phyloP scores from a whole-genome alignment of 306 rosid genomes.

The Datisca glomerata region DNA sequence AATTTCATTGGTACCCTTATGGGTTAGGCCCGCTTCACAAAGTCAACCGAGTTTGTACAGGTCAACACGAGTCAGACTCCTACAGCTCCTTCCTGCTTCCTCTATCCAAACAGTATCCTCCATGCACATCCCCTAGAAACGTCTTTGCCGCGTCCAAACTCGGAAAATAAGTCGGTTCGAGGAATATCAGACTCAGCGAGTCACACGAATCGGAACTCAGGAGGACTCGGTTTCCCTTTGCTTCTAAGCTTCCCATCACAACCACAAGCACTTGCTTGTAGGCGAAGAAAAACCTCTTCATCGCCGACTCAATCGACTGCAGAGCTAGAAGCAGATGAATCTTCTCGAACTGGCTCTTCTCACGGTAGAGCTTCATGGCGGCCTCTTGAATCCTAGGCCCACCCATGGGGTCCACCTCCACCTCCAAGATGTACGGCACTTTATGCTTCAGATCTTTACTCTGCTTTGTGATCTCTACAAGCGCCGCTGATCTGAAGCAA shows the following conservation, averaged over 20 bases:
- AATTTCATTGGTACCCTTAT: background rate
- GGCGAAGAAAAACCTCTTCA: slow-evolving; percentile 63
- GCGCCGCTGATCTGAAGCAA: slow-evolving; percentile 58
- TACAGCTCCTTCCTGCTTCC: slow-evolving; percentile 2
- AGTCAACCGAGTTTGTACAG: too few species aligned
- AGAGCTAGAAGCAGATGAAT: slow-evolving; percentile 62
- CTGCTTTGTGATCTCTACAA: slow-evolving; percentile 46
- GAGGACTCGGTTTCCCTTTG: slow-evolving; percentile 58
- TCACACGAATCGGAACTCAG: slow-evolving; percentile 41
- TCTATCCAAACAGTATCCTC: slow-evolving; percentile 6
- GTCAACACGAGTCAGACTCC: background rate
- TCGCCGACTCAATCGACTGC: slow-evolving; percentile 61
- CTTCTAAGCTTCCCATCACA: slow-evolving; percentile 75
- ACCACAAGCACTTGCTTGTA: slow-evolving; percentile 67
- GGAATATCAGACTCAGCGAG: slow-evolving; percentile 60
- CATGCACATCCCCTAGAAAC: slow-evolving; percentile 38
- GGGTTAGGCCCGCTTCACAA: too few species aligned
- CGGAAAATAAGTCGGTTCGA: slow-evolving; percentile 82
- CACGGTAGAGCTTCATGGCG: slow-evolving; percentile 74
- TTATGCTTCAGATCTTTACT: slow-evolving; percentile 60
- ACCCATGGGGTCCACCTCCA: slow-evolving; percentile 82
- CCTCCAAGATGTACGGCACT: slow-evolving; percentile 63
- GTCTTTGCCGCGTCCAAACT: slow-evolving; percentile 95
- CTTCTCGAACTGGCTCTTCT: slow-evolving; percentile 33
- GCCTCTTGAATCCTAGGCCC: slow-evolving; percentile 92